Conservation (phyloP, 257 asterid species). For the Ocimum tenuiflorum region DNA sequence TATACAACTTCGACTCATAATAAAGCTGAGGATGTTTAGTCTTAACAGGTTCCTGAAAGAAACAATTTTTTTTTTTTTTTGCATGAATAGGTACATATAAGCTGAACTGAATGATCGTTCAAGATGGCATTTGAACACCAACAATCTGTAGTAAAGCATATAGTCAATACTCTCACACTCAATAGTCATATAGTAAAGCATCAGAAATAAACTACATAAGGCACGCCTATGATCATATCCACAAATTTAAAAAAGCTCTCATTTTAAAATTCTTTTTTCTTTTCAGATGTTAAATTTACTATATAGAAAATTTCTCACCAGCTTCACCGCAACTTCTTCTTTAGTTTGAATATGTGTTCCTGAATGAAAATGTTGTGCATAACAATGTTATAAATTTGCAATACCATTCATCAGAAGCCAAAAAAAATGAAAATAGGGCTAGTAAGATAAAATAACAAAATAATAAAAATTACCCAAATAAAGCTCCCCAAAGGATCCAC, state of each 20-base stretch:
- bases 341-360: conserved; percentile 71
- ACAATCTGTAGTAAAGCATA: background rate
- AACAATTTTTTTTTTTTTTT: background rate
- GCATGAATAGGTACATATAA: background rate
- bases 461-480: conserved; percentile 49
- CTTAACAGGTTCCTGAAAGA: conserved; percentile 66
- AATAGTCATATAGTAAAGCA: conserved; percentile 5
- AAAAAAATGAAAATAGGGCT: background rate
- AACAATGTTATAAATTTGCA: background rate
- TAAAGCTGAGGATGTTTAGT: conserved; percentile 92
- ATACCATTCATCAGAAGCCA: background rate
- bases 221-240: conserved; percentile 1
- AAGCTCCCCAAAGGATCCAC: conserved; percentile 95
- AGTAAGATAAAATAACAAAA: background rate
- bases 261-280: too few relatives aligned
- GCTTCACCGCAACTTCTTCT: conserved; percentile 89
- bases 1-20: conserved; percentile 79
- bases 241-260: background rate
- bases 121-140: conserved; percentile 1
- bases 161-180: too few relatives aligned
- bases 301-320: conserved; percentile 46
- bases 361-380: conserved; percentile 22
- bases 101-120: background rate
- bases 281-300: background rate
- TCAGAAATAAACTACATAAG: background rate